These are phyloP conservation scores for Paxillus ammoniavirescens DNA, from an alignment of 768 basidiomycete genomes.

Conservation along the genomic window DNA sequence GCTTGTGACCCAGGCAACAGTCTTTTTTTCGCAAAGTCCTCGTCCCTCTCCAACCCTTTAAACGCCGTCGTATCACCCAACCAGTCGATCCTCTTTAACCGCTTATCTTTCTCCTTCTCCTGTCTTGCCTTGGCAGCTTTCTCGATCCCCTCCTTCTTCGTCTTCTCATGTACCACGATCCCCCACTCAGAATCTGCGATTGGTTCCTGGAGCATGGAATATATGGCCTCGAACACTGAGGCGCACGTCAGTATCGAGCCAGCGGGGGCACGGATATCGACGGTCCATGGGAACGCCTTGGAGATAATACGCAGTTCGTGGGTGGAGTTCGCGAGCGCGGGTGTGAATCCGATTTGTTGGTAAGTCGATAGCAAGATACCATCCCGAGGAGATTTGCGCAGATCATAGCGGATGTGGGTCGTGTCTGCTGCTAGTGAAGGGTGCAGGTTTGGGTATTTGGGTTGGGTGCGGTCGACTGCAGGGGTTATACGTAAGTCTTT, in stretches of 20 bases:
- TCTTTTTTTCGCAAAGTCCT: slow-evolving; percentile 51
- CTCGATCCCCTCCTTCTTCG: slow-evolving; percentile 43
- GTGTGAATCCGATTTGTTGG: slow-evolving; percentile 34
- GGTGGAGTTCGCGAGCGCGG: slow-evolving; percentile 37
- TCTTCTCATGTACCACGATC: slow-evolving; percentile 43
- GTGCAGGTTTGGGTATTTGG: slow-evolving; percentile 52
- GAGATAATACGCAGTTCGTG: slow-evolving; percentile 51
- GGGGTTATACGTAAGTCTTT: not conserved
- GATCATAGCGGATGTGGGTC: slow-evolving; percentile 49
- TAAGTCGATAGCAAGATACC: slow-evolving; percentile 44
- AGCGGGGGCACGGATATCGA: slow-evolving; percentile 45
- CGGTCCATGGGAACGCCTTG: slow-evolving; percentile 63
- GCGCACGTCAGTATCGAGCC: slow-evolving; percentile 43
- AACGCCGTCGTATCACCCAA: slow-evolving; percentile 59
- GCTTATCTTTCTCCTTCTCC: slow-evolving; percentile 35
- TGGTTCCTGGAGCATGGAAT: slow-evolving; percentile 47
- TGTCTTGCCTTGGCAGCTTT: slow-evolving; percentile 49
- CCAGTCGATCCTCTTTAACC: slow-evolving; percentile 60
- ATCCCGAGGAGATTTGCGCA: slow-evolving; percentile 41
- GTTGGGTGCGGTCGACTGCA: slow-evolving; percentile 21
- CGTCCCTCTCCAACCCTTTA: slow-evolving; percentile 60
- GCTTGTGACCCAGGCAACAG: slow-evolving; percentile 43
- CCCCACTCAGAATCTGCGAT: slow-evolving; percentile 72
- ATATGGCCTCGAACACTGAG: slow-evolving; percentile 54
- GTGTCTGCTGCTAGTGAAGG: slow-evolving; percentile 52